Conservation (phyloP, 2,329 filamentous ascomycete genomes). For the Alternaria ethzedia region DNA sequence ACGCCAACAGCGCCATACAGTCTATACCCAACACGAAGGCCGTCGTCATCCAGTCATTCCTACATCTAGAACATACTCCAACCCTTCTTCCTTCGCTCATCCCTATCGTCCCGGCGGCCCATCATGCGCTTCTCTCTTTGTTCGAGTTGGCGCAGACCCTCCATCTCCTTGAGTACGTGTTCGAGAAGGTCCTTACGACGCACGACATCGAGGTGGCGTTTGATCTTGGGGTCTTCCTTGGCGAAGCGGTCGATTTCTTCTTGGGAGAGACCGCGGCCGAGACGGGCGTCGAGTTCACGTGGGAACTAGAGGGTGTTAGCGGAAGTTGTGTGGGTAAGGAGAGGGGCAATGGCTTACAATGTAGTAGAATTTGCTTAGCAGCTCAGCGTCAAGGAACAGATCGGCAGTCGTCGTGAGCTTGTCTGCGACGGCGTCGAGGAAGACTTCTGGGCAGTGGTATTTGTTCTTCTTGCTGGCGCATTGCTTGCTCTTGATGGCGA, state of each 20-base stretch:
- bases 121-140: constrained; percentile 67
- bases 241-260: constrained; percentile 89
- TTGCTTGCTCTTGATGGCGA: constrained; percentile 88
- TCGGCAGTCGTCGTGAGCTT: constrained; percentile 95
- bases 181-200: constrained; percentile 90
- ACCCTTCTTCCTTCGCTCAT: constrained; percentile 34
- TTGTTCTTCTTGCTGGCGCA: constrained; percentile 86
- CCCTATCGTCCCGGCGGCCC: constrained; percentile 26
- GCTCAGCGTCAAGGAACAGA: constrained; percentile 94
- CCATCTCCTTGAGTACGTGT: constrained; percentile 94
- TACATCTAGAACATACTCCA: constrained; percentile 40
- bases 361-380: constrained; percentile 97
- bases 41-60: neutral
- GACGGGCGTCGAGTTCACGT: constrained; percentile 83
- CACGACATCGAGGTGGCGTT: constrained; percentile 89
- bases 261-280: constrained; percentile 79
- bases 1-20: constrained; percentile 12
- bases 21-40: constrained; percentile 8
- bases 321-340: neutral
- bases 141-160: constrained; percentile 84
- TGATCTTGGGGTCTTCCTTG: constrained; percentile 88
- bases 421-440: constrained; percentile 94
- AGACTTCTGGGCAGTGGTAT: constrained; percentile 95
- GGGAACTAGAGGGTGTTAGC: constrained; percentile 67
- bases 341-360: constrained; percentile 56